A percentile compares a stretch with the other conserved stretches of the same genome.
Conservation (phyloP, 2,329 filamentous ascomycete species). For the Stachybotrys chartarum region DNA sequence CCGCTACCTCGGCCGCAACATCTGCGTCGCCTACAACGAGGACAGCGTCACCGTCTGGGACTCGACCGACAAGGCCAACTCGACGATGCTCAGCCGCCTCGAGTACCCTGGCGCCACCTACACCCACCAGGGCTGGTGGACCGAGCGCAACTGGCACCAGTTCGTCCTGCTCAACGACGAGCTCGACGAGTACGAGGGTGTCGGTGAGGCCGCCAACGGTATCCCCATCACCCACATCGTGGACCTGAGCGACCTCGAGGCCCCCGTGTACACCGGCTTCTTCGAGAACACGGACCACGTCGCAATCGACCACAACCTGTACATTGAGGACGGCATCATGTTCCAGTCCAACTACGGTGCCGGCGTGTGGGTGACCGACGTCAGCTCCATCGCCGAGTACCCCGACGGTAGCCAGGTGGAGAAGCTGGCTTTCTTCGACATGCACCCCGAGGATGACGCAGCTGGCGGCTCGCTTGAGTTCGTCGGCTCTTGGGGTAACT, state of each 20-base stretch:
- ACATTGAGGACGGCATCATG: conserved; percentile 30
- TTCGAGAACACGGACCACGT: conserved; percentile 28
- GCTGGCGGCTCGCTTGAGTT: conserved; percentile 36
- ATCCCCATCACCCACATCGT: conserved; percentile 35
- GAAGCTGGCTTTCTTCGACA: conserved; percentile 39
- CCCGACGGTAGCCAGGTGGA: conserved; percentile 29
- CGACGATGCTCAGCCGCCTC: conserved; percentile 40
- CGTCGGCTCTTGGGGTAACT: conserved; percentile 36
- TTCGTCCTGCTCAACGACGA: conserved; percentile 43
- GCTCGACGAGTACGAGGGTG: conserved; percentile 36
- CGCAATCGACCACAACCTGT: conserved; percentile 40
- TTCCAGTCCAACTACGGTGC: conserved; percentile 41
- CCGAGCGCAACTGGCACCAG: conserved; percentile 30
- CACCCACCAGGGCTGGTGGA: conserved; percentile 48
- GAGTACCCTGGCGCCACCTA: conserved; percentile 45
- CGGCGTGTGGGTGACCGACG: conserved; percentile 30
- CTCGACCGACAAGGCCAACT: conserved; percentile 39
- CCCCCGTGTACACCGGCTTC: conserved; percentile 27
- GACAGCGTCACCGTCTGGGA: conserved; percentile 9
- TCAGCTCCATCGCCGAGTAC: conserved; percentile 22
- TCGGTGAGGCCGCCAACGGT: conserved; percentile 8
- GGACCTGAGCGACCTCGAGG: conserved; percentile 31
- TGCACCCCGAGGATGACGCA: conserved; percentile 38
- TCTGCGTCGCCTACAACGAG: conserved; percentile 1
- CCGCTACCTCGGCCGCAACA: not conserved